phyloP scores from a whole-genome alignment of 2,329 filamentous ascomycete genomes.

The Clonostachys rosea region DNA sequence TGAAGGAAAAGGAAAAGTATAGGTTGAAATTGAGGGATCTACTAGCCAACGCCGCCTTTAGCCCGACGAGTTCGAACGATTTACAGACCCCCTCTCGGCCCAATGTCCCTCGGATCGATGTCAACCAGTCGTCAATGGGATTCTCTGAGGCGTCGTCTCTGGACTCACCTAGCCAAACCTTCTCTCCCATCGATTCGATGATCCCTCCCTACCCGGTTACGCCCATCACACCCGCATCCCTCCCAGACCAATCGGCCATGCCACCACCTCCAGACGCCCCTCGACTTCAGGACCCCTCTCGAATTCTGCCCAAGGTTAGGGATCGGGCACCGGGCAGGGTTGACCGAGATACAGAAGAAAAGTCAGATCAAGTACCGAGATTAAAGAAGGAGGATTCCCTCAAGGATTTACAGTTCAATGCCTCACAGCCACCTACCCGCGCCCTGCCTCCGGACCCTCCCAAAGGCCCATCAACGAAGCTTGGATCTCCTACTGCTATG shows the following conservation, averaged over 20 bases:
- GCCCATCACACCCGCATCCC: constrained; percentile 31
- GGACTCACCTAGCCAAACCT: constrained; percentile 44
- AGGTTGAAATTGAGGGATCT: constrained; percentile 82
- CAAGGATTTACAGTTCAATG: constrained; percentile 30
- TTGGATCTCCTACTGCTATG: constrained; percentile 30
- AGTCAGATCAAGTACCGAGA: constrained; percentile 37
- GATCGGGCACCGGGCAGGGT: constrained; percentile 55
- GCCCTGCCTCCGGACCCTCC: constrained; percentile 48
- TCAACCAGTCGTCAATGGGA: not conserved
- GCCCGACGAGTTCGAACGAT: not conserved
- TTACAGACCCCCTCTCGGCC: not conserved
- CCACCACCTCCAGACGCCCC: not conserved
- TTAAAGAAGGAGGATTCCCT: constrained; percentile 33
- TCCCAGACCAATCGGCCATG: constrained; percentile 32
- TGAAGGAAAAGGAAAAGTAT: constrained; percentile 95
- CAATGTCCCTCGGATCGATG: constrained; percentile 9
- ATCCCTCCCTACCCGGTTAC: constrained; percentile 63
- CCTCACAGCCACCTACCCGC: constrained; percentile 50
- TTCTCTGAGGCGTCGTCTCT: constrained; percentile 41
- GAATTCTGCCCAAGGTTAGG: constrained; percentile 55
- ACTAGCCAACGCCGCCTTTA: constrained; percentile 18
- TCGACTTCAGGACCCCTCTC: constrained; percentile 35
- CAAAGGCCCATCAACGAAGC: constrained; percentile 45
- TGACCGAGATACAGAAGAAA: constrained; percentile 49
- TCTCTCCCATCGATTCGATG: constrained; percentile 54